Evolutionary conservation across 176 grass and related monocot species (phyloP), one percentile per base, ranked within the genome.

Genomic region (Lolium rigidum): DNA sequence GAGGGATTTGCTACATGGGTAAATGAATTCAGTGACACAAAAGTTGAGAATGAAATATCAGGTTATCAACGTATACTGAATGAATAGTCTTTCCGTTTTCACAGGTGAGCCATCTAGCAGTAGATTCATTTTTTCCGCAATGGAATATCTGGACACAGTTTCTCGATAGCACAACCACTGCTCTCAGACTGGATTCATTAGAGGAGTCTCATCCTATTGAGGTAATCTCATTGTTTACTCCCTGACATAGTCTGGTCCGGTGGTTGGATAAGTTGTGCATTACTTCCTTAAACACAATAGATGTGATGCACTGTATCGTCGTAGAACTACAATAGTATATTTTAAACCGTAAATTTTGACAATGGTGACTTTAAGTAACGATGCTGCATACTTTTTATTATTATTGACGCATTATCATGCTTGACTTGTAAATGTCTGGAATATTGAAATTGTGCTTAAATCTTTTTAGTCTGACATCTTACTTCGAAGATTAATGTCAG

Each of bases 1-100:
- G 94, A 95, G 52, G 89, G 94, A 20, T 95, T 95, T 83, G 94
- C 94, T 52, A 86, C 94, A 78, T 95, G 94, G 91, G 94, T 95
- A 93, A 89, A 86, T 70, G 6, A 52, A 59, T 70, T 79, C 1
- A 20, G 15, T 54, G 3, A 48, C 4, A 7, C 6, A n/a, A 46
- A 76, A 79, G 41, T 67, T 44, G 50, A 24, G 56, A 24, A 11
- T 16, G 22, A 57, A 77, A 47, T 86, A 80, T 38, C 50, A 70
- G 35, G 15, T 20, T 69, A 50, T 2, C 24, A 60, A 31, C 49
- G 6, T 61, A 24, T 80, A 59, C 22, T 71, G 28, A 78, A 63
- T 73, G 74, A 62, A 65, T 87, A 64, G 9, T 20, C 47, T 72
- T 70, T 67, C 14, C 66, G 7, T 75, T 84, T 88, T 82, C 21